phyloP scores from a whole-genome alignment of 768 basidiomycete species.

The Leucocoprinus leucothites region DNA sequence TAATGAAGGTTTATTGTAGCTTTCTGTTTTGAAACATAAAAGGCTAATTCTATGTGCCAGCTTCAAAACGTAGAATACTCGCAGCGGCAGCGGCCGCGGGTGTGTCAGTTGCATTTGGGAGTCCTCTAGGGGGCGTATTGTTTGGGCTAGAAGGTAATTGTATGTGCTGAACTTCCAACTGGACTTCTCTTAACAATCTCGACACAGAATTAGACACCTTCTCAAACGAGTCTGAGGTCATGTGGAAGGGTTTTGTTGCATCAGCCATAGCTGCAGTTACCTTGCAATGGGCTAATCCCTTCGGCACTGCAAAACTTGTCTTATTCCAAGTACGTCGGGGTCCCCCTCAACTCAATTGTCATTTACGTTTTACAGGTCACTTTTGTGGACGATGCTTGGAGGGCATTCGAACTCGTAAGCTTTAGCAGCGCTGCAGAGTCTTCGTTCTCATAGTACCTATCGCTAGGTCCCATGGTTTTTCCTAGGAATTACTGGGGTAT shows the following conservation, averaged over 20 bases:
- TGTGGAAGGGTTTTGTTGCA: conserved; percentile 88
- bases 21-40: not conserved
- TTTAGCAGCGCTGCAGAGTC: not conserved
- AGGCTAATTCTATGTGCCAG: conserved; percentile 28
- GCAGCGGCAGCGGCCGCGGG: conserved; percentile 85
- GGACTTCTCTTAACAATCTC: not conserved
- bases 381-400: conserved; percentile 58
- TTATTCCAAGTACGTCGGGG: conserved; percentile 57
- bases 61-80: conserved; percentile 76
- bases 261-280: conserved; percentile 85
- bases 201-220: conserved; percentile 62
- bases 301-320: conserved; percentile 81
- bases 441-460: conserved; percentile 1
- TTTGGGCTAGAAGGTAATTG: conserved; percentile 72
- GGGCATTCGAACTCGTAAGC: conserved; percentile 65
- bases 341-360: not conserved
- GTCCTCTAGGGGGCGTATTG: conserved; percentile 80
- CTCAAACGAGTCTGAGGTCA: conserved; percentile 70
- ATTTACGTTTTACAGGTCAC: conserved; percentile 41
- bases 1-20: conserved; percentile 60
- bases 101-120: conserved; percentile 86
- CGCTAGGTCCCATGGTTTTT: conserved; percentile 66
- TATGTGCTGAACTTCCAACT: no score
- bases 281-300: conserved; percentile 81
- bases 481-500: conserved; percentile 61